Evolutionary conservation across 768 basidiomycete genomes (phyloP), one percentile per base, ranked within the genome.

Genomic region (Russula compacta): DNA sequence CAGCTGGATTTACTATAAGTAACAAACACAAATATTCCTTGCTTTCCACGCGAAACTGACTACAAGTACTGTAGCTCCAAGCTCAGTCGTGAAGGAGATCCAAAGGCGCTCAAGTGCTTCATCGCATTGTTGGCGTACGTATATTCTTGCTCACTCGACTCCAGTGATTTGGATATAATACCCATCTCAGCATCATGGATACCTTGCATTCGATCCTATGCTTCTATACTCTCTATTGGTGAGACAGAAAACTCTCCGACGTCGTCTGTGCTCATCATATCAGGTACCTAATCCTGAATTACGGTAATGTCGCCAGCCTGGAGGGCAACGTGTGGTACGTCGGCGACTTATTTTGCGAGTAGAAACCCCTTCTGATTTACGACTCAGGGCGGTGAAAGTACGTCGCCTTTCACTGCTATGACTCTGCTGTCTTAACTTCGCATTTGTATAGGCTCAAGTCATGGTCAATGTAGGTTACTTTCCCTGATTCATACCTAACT

Each of bases 251-350:
- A 7, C 12, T 10, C 17, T 32, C 12, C 11, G 17, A 15, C 19
- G 33, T 19, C 15, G 33, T 47, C 29, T 40, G 9, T 43, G 24
- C 32, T 33, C 32, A 57, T n/a, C 12, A 36, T 39, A 12, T 4
- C 51, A 81, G 80, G 73, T 79, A 79, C 66, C 71, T 82, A 44
- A 69, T 82, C 33, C 69, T 74, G 35, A 79, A 80, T 57, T 81
- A 73, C 67, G 65, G 71, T 29, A 74, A 79, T 48, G 65, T 70
- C 15, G 64, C 64, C 2, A 75, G 73, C 19, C 67, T 81, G 39
- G 46, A 59, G 21, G 70, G 69, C 15, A 73, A 74, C 21, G 73
- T 72, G 51, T 80, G 80, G 81, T 80, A 53, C 58, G 74, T 66
- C 8, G 12, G 24, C 24, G 24, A 19, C 32, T 21, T n/a, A 29